Evolutionary conservation across 2,329 filamentous ascomycete genomes (phyloP).

Genomic region (Cercospora brassicicola): DNA sequence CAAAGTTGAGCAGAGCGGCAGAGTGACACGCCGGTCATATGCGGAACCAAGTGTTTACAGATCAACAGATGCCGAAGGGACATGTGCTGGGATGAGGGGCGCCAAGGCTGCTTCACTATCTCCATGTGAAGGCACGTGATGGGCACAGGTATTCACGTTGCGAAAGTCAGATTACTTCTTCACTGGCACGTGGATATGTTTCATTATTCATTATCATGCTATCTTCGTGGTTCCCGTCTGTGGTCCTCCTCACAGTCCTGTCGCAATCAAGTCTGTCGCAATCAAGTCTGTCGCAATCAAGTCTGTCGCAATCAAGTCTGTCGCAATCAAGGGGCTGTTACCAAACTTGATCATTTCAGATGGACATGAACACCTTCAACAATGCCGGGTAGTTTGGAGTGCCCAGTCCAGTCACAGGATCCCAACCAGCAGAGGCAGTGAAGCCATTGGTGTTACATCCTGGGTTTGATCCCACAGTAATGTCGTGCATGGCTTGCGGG

Average conservation of each 20-base stretch:
- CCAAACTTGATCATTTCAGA: background rate
- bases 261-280: background rate
- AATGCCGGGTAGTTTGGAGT: slow-evolving; percentile 28
- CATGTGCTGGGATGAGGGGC: background rate
- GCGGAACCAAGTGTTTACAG: background rate
- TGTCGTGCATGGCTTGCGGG: slow-evolving; percentile 40
- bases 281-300: background rate
- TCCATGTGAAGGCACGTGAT: background rate
- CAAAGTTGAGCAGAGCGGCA: background rate
- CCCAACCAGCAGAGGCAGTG: slow-evolving; percentile 34
- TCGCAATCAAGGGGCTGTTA: background rate
- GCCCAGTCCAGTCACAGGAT: slow-evolving; percentile 30
- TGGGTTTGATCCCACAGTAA: slow-evolving; percentile 39
- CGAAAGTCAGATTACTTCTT: background rate
- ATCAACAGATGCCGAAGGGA: background rate
- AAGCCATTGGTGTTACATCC: slow-evolving; percentile 38
- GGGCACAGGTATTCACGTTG: background rate
- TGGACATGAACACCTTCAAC: slow-evolving; percentile 25
- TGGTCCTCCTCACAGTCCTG: background rate
- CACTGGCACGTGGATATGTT: background rate
- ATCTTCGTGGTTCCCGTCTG: background rate
- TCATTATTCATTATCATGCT: slow-evolving; percentile 6
- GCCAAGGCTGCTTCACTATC: background rate
- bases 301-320: background rate
- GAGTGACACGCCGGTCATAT: background rate